Percentiles rank a stretch among this genome's conserved stretches.
Evolutionary conservation across 1,139 yeast genomes (phyloP).

Genomic region (Candida sp.): DNA sequence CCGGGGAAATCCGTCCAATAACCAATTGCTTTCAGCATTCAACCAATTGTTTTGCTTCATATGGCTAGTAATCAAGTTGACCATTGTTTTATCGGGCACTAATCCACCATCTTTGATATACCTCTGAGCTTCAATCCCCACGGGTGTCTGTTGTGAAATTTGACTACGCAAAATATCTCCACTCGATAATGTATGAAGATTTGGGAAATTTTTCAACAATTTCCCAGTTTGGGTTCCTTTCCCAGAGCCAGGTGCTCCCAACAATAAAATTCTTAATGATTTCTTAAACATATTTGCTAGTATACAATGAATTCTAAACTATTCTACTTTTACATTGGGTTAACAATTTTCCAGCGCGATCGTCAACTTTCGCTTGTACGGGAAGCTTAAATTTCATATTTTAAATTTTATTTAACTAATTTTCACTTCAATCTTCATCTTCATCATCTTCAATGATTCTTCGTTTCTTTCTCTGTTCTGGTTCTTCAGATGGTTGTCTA

Average conservation of each 20-base stretch:
- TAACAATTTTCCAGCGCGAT: not conserved
- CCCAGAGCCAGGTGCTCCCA: slow-evolving; percentile 98
- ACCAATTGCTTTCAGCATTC: slow-evolving; percentile 51
- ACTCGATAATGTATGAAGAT: slow-evolving; percentile 60
- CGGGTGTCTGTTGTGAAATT: slow-evolving; percentile 48
- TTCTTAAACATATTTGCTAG: slow-evolving; percentile 4
- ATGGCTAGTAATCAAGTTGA: slow-evolving; percentile 52
- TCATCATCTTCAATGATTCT: slow-evolving; percentile 61
- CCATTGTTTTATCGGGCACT: slow-evolving; percentile 72
- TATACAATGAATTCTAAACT: not conserved
- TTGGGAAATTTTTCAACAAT: slow-evolving; percentile 52
- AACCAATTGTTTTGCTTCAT: slow-evolving; percentile 46
- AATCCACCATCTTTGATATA: slow-evolving; percentile 63
- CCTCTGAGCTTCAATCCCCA: slow-evolving; percentile 58
- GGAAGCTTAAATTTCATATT: not conserved
- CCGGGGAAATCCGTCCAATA: slow-evolving; percentile 91
- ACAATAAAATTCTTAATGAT: slow-evolving; percentile 64
- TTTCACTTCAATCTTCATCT: slow-evolving; percentile 39
- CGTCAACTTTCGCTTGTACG: not conserved
- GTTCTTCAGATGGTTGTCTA: slow-evolving; percentile 34
- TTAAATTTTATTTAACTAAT: not conserved
- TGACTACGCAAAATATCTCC: slow-evolving; percentile 81
- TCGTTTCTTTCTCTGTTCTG: slow-evolving; percentile 31
- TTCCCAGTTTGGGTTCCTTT: slow-evolving; percentile 85
- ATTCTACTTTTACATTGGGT: not conserved